phyloP scores from a whole-genome alignment of 202 grass and related monocot species.

The Panicum virgatum region DNA sequence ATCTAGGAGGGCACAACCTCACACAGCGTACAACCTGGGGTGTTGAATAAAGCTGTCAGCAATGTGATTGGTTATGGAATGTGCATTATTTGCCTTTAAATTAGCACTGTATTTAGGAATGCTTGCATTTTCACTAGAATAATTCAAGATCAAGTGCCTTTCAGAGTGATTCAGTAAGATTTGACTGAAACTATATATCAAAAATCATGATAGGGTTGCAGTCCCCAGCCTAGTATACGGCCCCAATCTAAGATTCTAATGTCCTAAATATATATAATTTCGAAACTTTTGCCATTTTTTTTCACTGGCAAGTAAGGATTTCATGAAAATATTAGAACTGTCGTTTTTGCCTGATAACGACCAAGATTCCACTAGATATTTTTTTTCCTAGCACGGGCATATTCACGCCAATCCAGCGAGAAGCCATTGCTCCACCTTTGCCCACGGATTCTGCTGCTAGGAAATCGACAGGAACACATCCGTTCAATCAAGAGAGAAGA shows the following conservation, averaged over 20 bases:
- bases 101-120: neutral
- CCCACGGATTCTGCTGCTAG: neutral
- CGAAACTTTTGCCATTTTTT: neutral
- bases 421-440: neutral
- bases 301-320: neutral
- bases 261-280: neutral
- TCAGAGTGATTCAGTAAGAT: neutral
- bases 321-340: neutral
- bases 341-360: neutral
- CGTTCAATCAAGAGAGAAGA: neutral
- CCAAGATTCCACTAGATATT: constrained; percentile 7
- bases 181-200: neutral
- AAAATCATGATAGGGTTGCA: neutral
- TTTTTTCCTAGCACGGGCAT: neutral
- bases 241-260: neutral
- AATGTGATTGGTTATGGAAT: no score
- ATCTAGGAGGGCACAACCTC: neutral
- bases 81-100: neutral
- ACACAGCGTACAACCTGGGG: neutral
- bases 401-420: neutral
- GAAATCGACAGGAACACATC: neutral
- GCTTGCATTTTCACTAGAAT: neutral
- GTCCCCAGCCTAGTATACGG: neutral
- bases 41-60: neutral
- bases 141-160: neutral